These are phyloP conservation scores for Lactifluus echinatus DNA, from an alignment of 768 basidiomycete species.

Conservation along the genomic window DNA sequence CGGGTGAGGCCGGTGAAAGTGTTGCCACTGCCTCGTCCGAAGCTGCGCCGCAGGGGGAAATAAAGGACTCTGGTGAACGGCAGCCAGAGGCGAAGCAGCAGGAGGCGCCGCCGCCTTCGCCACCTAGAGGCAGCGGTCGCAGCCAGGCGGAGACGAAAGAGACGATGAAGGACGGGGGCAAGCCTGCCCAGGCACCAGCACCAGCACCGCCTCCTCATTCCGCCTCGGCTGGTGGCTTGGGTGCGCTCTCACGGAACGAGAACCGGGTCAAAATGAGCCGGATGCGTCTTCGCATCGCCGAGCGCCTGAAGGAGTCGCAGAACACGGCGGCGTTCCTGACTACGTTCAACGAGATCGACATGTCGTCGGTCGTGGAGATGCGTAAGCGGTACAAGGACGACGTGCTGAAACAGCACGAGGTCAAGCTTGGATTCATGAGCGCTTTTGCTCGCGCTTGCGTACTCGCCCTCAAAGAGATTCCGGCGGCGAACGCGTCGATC, in stretches of 20 bases:
- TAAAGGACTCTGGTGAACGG: conserved; percentile 29
- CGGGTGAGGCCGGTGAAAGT: conserved; percentile 37
- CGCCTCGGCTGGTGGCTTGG: conserved; percentile 31
- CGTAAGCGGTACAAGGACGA: conserved; percentile 87
- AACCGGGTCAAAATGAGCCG: conserved; percentile 98
- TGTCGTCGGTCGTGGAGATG: conserved; percentile 92
- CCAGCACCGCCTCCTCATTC: no score
- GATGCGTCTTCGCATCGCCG: conserved; percentile 95
- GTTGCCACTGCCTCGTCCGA: conserved; percentile 19
- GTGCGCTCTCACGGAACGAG: conserved; percentile 63
- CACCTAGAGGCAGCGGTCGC: conserved; percentile 26
- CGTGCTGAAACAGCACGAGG: conserved; percentile 82
- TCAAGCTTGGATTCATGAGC: conserved; percentile 98
- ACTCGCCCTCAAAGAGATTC: conserved; percentile 85
- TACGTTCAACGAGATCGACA: conserved; percentile 99
- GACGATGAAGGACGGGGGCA: conserved; percentile 20
- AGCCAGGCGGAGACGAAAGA: conserved; percentile 33
- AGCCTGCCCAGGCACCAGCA: no score
- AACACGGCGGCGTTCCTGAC: conserved; percentile 94
- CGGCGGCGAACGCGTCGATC: conserved; percentile 88
- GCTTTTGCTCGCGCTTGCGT: conserved; percentile 86
- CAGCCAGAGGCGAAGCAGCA: conserved; percentile 38
- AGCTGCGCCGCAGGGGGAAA: conserved; percentile 28
- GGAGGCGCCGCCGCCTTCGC: conserved; percentile 33
- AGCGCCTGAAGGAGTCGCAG: conserved; percentile 96